phyloP scores from a whole-genome alignment of 2,329 filamentous ascomycete genomes.

The Colletotrichum spaethianum region DNA sequence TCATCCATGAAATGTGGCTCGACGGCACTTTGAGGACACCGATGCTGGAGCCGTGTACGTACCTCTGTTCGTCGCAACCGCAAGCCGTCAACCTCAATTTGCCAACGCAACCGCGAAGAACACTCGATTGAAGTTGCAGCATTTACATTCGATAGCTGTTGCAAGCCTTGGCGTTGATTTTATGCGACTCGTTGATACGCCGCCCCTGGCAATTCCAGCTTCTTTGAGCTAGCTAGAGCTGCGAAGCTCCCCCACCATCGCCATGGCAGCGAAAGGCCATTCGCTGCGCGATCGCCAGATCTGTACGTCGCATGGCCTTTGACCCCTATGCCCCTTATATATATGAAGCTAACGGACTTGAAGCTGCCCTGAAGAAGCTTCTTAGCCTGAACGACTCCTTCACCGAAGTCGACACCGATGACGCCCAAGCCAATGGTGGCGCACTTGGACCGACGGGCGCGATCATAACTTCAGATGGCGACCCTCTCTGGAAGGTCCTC shows the following conservation, averaged over 20 bases:
- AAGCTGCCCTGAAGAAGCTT: conserved; percentile 94
- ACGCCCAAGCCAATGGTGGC: conserved; percentile 74
- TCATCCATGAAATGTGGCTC: conserved; percentile 40
- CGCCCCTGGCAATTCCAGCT: conserved; percentile 6
- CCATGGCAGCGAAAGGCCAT: conserved; percentile 62
- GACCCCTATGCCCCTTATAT: background rate
- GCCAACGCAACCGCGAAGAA: conserved; percentile 13
- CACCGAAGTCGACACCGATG: conserved; percentile 72
- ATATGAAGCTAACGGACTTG: background rate
- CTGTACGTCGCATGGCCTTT: conserved; percentile 50
- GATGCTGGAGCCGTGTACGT: conserved; percentile 40
- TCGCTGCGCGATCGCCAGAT: conserved; percentile 67
- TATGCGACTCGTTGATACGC: conserved; percentile 13
- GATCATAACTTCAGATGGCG: conserved; percentile 87
- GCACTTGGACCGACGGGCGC: conserved; percentile 77
- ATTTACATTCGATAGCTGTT: conserved; percentile 7
- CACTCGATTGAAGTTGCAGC: conserved; percentile 19
- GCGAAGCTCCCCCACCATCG: conserved; percentile 43
- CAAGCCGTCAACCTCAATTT: conserved; percentile 25
- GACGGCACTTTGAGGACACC: conserved; percentile 40
- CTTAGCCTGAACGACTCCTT: conserved; percentile 90
- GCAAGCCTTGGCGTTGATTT: conserved; percentile 8
- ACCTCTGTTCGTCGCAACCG: conserved; percentile 32
- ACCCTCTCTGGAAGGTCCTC: conserved; percentile 97
- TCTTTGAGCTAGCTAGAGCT: conserved; percentile 39